These are phyloP conservation scores for Parvularia atlantis DNA, from an alignment of 78 protist genomes.

Conservation along the genomic window DNA sequence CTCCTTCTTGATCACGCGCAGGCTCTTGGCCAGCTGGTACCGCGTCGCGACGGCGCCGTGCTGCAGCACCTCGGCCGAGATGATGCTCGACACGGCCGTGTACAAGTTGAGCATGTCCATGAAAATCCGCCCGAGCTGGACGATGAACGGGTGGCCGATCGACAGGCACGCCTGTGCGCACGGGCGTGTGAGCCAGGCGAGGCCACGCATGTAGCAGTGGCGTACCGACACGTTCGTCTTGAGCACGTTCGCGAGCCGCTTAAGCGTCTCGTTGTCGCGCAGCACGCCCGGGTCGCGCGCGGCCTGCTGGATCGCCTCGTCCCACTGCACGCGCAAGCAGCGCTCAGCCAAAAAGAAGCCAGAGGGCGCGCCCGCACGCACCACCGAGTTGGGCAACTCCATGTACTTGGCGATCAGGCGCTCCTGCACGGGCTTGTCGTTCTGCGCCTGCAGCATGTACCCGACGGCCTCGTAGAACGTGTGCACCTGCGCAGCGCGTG, in stretches of 20 bases:
- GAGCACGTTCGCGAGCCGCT: slow-evolving; percentile 49
- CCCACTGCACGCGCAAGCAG: too few relatives aligned
- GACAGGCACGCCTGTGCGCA: slow-evolving; percentile 54
- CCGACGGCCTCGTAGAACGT: slow-evolving; percentile 94
- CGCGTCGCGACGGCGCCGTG: background rate
- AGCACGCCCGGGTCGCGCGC: slow-evolving; percentile 13
- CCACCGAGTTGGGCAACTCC: slow-evolving; percentile 76
- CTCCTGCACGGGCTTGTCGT: slow-evolving; percentile 37
- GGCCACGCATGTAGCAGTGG: too few relatives aligned
- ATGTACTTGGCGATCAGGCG: slow-evolving; percentile 51
- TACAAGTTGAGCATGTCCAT: slow-evolving; percentile 68
- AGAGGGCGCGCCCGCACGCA: too few relatives aligned
- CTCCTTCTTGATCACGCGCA: slow-evolving; percentile 26
- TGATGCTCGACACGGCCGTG: slow-evolving; percentile 25
- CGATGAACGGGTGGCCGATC: slow-evolving; percentile 58
- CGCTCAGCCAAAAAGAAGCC: too few relatives aligned
- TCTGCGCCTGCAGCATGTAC: slow-evolving; percentile 65
- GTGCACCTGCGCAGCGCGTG: too few relatives aligned
- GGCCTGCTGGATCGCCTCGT: slow-evolving; percentile 32
- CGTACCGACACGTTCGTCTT: slow-evolving; percentile 46
- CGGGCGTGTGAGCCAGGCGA: background rate
- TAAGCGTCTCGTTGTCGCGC: slow-evolving; percentile 1
- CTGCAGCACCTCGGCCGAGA: slow-evolving; percentile 2
- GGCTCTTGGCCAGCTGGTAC: background rate
- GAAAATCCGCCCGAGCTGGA: slow-evolving; percentile 76